Percentiles rank a stretch among this genome's conserved stretches.
phyloP scores from a whole-genome alignment of 345 rosid species.

The Lepidium africanum region DNA sequence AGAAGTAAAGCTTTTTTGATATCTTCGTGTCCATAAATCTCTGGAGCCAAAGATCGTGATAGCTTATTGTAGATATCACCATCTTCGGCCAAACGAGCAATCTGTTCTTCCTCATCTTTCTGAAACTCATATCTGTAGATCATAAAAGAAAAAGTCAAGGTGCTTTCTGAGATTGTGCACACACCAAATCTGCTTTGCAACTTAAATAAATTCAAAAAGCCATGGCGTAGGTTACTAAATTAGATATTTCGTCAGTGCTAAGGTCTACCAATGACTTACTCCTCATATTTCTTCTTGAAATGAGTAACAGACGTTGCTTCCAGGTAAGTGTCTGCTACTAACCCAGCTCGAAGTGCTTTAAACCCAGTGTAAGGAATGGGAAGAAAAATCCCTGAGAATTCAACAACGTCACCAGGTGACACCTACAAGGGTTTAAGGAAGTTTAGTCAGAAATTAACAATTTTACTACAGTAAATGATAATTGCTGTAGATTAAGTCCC shows the following conservation, averaged over 20 bases:
- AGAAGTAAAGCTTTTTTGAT: slow-evolving; percentile 91
- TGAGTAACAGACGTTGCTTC: slow-evolving; percentile 88
- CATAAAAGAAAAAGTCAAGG: not conserved
- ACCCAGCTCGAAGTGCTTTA: slow-evolving; percentile 95
- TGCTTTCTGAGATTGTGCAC: not conserved
- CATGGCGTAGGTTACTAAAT: not conserved
- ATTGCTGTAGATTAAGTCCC: not conserved
- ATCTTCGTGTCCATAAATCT: slow-evolving; percentile 99
- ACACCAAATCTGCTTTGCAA: not conserved
- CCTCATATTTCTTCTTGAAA: slow-evolving; percentile 95
- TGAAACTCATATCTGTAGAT: slow-evolving; percentile 69
- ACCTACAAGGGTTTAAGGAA: slow-evolving; percentile 38
- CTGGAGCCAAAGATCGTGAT: slow-evolving; percentile 88
- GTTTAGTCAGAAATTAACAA: not conserved
- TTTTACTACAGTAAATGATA: not conserved
- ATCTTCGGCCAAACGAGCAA: slow-evolving; percentile 85
- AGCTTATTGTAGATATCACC: slow-evolving; percentile 95
- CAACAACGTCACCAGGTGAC: slow-evolving; percentile 95
- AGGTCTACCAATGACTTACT: slow-evolving; percentile 46
- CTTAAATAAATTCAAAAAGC: not conserved
- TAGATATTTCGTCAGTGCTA: not conserved
- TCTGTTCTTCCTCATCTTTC: slow-evolving; percentile 86
- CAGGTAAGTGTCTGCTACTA: slow-evolving; percentile 92
- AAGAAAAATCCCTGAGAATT: slow-evolving; percentile 93
- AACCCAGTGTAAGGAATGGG: slow-evolving; percentile 94